Conservation (phyloP, 805 yeast species). For the Teunomyces panamensis region DNA sequence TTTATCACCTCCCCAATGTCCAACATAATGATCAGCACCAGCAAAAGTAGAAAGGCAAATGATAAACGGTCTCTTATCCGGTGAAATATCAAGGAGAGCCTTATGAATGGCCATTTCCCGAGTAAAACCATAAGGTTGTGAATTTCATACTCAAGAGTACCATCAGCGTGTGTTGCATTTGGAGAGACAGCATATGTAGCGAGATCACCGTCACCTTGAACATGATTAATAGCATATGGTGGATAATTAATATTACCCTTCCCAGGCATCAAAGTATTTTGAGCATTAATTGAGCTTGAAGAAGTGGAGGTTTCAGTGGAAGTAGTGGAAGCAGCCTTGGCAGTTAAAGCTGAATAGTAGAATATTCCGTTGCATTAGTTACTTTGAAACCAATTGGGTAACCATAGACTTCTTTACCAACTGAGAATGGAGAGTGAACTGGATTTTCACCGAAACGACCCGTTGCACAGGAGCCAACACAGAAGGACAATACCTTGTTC, state of each 20-base stretch:
- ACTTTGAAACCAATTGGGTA: conserved; percentile 17
- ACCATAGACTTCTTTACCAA: conserved; percentile 8
- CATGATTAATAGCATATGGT: conserved; percentile 30
- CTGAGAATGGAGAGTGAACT: conserved; percentile 15
- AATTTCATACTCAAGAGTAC: conserved; percentile 25
- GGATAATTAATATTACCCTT: conserved; percentile 31
- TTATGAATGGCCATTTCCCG: conserved; percentile 19
- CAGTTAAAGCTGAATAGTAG: conserved; percentile 11
- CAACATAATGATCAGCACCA: conserved; percentile 19
- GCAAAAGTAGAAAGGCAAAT: conserved; percentile 20
- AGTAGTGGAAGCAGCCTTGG: conserved; percentile 11
- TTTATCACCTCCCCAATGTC: conserved; percentile 28
- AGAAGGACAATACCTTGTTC: conserved; percentile 28
- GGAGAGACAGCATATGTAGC: conserved; percentile 26
- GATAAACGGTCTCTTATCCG: conserved; percentile 23
- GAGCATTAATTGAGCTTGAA: conserved; percentile 10
- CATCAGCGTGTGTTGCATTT: conserved; percentile 27
- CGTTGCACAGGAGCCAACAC: conserved; percentile 30
- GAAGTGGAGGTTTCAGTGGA: conserved; percentile 10
- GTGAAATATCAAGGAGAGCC: conserved; percentile 15
- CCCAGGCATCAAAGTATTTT: conserved; percentile 18
- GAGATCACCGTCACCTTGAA: conserved; percentile 19
- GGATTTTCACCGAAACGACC: conserved; percentile 16
- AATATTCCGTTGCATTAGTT: conserved; percentile 15
- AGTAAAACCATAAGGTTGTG: conserved; percentile 24